Conservation (phyloP, 2,329 filamentous ascomycete genomes). For the Epichloe hybrida region DNA sequence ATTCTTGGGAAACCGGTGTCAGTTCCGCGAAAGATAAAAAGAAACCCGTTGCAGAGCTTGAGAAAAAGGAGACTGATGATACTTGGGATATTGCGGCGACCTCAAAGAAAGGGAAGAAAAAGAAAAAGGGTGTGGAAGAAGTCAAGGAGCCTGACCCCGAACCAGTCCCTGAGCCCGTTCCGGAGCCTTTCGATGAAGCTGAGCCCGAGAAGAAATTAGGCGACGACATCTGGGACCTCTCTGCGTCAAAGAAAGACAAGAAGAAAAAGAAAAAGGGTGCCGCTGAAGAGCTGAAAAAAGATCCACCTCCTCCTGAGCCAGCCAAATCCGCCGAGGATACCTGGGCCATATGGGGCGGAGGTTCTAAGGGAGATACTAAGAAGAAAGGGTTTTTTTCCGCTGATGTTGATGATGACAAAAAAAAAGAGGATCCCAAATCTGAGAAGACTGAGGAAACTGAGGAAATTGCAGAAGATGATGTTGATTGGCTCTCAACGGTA, state of each 20-base stretch:
- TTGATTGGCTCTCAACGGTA: background rate
- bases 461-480: background rate
- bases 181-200: slow-evolving; percentile 5
- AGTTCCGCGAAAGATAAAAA: slow-evolving; percentile 10
- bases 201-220: slow-evolving; percentile 3
- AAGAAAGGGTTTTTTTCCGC: slow-evolving; percentile 3
- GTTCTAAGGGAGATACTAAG: slow-evolving; percentile 10
- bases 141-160: slow-evolving; percentile 10
- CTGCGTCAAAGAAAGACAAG: slow-evolving; percentile 7
- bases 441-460: too few relatives aligned
- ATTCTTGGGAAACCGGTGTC: slow-evolving; percentile 14
- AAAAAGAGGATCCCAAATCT: slow-evolving; percentile 9
- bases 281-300: background rate
- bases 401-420: background rate
- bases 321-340: slow-evolving; percentile 2
- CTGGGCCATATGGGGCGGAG: background rate
- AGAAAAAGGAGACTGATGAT: slow-evolving; percentile 18
- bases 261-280: slow-evolving; percentile 9
- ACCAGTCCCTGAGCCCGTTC: slow-evolving; percentile 12
- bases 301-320: background rate
- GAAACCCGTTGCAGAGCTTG: slow-evolving; percentile 6
- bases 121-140: slow-evolving; percentile 12
- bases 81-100: slow-evolving; percentile 12
- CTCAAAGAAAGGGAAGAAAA: slow-evolving; percentile 18
- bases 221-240: slow-evolving; percentile 12